These are phyloP conservation scores for Arabidopsis suecica DNA, from an alignment of 345 rosid genomes.

Conservation along the genomic window DNA sequence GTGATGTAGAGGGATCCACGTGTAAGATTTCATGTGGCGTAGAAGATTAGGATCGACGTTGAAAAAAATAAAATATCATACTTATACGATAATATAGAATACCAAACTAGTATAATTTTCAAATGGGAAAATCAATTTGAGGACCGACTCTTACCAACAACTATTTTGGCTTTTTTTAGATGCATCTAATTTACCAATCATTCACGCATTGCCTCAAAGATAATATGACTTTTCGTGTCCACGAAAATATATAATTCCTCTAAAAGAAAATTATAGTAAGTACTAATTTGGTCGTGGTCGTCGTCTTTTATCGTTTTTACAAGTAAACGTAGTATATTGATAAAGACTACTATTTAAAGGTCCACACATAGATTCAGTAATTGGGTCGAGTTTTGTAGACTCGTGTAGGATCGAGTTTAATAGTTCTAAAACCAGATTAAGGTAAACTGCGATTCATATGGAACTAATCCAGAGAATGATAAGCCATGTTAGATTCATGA, in stretches of 20 bases:
- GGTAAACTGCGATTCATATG: not conserved
- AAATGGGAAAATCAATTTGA: conserved; percentile 21
- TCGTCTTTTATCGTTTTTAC: conserved; percentile 17
- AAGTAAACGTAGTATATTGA: conserved; percentile 6
- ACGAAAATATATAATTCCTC: conserved; percentile 12
- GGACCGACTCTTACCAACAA: conserved; percentile 42
- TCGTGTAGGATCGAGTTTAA: not conserved
- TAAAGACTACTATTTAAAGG: conserved; percentile 19
- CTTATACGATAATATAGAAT: not conserved
- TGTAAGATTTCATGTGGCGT: conserved; percentile 12
- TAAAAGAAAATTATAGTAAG: conserved; percentile 3
- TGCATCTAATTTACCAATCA: conserved; percentile 40
- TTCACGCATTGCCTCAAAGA: conserved; percentile 18
- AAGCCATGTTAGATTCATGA: not conserved
- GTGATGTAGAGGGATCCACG: conserved; percentile 16
- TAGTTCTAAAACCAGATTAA: not conserved
- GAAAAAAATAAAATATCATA: not conserved
- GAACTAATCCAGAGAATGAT: not conserved
- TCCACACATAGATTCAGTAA: conserved; percentile 21
- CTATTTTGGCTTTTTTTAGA: conserved; percentile 33
- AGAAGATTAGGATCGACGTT: not conserved
- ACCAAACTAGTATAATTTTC: not conserved
- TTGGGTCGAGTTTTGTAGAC: conserved; percentile 8
- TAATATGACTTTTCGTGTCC: conserved; percentile 45
- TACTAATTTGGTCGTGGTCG: conserved; percentile 26